Evolutionary conservation across 2,329 filamentous ascomycete species (phyloP).

Genomic region (Neopestalotiopsis clavispora): DNA sequence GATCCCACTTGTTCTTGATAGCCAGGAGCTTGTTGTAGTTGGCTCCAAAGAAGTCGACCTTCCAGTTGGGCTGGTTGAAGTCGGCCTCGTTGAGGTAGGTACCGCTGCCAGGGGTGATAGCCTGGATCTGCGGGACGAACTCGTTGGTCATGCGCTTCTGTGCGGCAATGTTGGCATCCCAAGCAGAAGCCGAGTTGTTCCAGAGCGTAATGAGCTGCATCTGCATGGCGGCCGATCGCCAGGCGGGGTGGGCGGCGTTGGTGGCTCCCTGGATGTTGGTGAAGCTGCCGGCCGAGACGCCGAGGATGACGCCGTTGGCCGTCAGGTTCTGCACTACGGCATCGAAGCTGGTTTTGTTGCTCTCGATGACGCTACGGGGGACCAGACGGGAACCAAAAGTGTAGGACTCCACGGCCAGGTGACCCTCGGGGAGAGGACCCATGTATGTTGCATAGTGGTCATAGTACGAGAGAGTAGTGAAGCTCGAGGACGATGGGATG

Average conservation of each 20-base stretch:
- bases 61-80: slow-evolving; percentile 37
- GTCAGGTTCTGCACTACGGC: slow-evolving; percentile 36
- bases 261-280: slow-evolving; percentile 22
- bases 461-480: slow-evolving; percentile 35
- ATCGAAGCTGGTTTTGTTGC: slow-evolving; percentile 34
- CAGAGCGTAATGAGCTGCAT: slow-evolving; percentile 34
- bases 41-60: slow-evolving; percentile 38
- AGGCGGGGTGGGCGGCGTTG: slow-evolving; percentile 40
- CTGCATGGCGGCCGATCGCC: slow-evolving; percentile 35
- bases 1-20: slow-evolving; percentile 49
- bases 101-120: slow-evolving; percentile 25
- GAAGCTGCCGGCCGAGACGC: slow-evolving; percentile 31
- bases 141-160: slow-evolving; percentile 37
- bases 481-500: slow-evolving; percentile 27
- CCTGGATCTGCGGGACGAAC: slow-evolving; percentile 32
- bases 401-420: slow-evolving; percentile 36
- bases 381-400: slow-evolving; percentile 44
- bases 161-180: slow-evolving; percentile 29
- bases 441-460: slow-evolving; percentile 41
- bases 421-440: slow-evolving; percentile 39
- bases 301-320: slow-evolving; percentile 34
- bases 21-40: slow-evolving; percentile 37
- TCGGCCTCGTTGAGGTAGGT: slow-evolving; percentile 47
- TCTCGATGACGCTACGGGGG: slow-evolving; percentile 35
- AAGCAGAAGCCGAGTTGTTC: slow-evolving; percentile 22